Percentiles rank a stretch among this genome's conserved stretches.
Evolutionary conservation across 306 rosid genomes (phyloP).

Genomic region (Quercus glauca): DNA sequence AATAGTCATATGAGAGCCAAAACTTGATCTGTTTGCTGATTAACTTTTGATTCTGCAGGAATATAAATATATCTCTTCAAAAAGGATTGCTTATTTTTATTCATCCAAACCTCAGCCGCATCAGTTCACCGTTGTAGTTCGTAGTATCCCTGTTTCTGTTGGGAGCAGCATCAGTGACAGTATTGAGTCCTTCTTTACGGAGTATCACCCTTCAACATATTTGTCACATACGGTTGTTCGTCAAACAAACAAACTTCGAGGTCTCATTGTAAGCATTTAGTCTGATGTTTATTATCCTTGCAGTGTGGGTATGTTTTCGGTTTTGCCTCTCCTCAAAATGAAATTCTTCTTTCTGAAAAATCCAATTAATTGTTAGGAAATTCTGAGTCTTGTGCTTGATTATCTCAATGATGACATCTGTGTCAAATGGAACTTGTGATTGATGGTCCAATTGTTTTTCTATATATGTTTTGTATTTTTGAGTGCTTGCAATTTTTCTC

Average conservation of each 20-base stretch:
- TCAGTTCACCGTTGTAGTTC: conserved; percentile 84
- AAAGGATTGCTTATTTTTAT: conserved; percentile 69
- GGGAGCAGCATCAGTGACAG: conserved; percentile 53
- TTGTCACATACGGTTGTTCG: conserved; percentile 69
- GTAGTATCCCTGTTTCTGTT: conserved; percentile 55
- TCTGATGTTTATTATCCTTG: conserved; percentile 16
- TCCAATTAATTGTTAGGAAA: neutral
- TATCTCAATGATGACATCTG: neutral
- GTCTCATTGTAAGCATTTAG: conserved; percentile 58
- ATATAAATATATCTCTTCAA: conserved; percentile 62
- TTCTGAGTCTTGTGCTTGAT: conserved; percentile 2
- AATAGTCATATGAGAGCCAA: conserved; percentile 12
- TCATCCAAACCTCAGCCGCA: conserved; percentile 88
- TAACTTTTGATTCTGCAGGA: conserved; percentile 54
- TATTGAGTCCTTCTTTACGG: conserved; percentile 65
- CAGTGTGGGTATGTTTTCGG: conserved; percentile 13
- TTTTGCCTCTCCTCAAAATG: neutral
- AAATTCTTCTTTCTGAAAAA: conserved; percentile 1
- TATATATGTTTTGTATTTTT: neutral
- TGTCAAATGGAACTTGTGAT: neutral
- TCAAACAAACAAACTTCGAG: conserved; percentile 54
- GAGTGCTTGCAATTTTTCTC: neutral
- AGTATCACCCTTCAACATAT: conserved; percentile 74
- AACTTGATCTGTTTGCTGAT: conserved; percentile 32
- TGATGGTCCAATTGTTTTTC: conserved; percentile 14